Conservation (phyloP, 1,139 yeast species). For the Spathaspora jeffriesii region DNA sequence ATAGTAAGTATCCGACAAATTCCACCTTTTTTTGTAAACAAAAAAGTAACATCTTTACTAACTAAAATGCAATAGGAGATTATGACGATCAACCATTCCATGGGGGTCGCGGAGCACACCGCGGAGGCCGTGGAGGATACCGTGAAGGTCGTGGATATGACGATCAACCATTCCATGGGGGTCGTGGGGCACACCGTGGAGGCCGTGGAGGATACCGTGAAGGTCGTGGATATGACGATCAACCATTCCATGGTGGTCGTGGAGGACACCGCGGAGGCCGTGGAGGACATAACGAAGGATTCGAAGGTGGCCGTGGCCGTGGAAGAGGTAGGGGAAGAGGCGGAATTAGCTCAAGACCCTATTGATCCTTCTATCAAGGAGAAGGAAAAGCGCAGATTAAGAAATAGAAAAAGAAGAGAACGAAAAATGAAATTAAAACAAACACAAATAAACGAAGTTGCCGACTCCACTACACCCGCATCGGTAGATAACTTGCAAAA, state of each 20-base stretch:
- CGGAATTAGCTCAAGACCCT: neutral
- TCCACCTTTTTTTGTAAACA: neutral
- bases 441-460: neutral
- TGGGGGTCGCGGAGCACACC: neutral
- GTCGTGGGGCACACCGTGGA: slow-evolving; percentile 4
- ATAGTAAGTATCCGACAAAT: slow-evolving; percentile 3
- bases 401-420: slow-evolving; percentile 4
- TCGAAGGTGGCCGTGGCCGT: slow-evolving; percentile 3
- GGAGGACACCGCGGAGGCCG: slow-evolving; percentile 5
- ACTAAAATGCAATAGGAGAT: slow-evolving; percentile 1
- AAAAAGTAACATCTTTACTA: neutral
- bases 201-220: slow-evolving; percentile 1
- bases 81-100: neutral
- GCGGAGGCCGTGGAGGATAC: neutral
- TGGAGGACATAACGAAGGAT: neutral
- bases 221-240: no score
- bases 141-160: slow-evolving; percentile 3
- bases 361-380: neutral
- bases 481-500: neutral
- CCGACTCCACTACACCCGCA: neutral
- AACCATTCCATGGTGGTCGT: no score
- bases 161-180: no score
- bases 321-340: neutral
- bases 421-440: neutral
- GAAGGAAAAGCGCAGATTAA: slow-evolving; percentile 7